Conservation (phyloP, 225 moss, liverwort and hornwort species). For the Antitrichia curtipendula region DNA sequence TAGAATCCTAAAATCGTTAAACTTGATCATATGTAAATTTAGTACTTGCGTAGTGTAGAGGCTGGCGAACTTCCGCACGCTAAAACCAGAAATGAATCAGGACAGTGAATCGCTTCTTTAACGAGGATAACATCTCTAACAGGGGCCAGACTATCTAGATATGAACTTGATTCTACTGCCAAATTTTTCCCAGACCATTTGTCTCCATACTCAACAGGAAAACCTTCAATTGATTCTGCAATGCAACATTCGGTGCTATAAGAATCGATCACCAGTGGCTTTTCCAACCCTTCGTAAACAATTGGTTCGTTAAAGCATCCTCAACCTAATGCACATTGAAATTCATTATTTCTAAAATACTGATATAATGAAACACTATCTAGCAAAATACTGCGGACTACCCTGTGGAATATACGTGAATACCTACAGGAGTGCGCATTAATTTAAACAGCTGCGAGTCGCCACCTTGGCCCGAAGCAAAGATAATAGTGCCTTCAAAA, state of each 20-base stretch:
- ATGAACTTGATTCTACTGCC: not conserved
- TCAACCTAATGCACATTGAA: not conserved
- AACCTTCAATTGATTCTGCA: slow-evolving; percentile 3
- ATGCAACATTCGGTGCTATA: not conserved
- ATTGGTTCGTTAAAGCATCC: not conserved
- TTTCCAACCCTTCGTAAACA: not conserved
- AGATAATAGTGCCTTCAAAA: slow-evolving; percentile 1
- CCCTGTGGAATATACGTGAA: not conserved
- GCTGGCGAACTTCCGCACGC: slow-evolving; percentile 40
- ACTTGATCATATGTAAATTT: not conserved
- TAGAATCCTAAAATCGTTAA: not conserved
- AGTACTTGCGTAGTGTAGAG: slow-evolving; percentile 44
- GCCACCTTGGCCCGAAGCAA: slow-evolving; percentile 21
- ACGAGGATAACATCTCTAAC: slow-evolving; percentile 32
- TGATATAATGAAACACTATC: not conserved
- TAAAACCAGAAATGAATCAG: slow-evolving; percentile 34
- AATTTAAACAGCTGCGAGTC: slow-evolving; percentile 32
- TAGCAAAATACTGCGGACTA: not conserved
- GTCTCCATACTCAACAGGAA: not conserved
- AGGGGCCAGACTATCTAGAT: slow-evolving; percentile 26
- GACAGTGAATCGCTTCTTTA: not conserved
- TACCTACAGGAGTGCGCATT: slow-evolving; percentile 10
- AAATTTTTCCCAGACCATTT: slow-evolving; percentile 12
- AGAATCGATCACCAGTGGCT: not conserved
- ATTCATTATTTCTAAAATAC: not conserved